These are phyloP conservation scores for Penicillium glabrum DNA, from an alignment of 2,329 filamentous ascomycete species.

Conservation along the genomic window DNA sequence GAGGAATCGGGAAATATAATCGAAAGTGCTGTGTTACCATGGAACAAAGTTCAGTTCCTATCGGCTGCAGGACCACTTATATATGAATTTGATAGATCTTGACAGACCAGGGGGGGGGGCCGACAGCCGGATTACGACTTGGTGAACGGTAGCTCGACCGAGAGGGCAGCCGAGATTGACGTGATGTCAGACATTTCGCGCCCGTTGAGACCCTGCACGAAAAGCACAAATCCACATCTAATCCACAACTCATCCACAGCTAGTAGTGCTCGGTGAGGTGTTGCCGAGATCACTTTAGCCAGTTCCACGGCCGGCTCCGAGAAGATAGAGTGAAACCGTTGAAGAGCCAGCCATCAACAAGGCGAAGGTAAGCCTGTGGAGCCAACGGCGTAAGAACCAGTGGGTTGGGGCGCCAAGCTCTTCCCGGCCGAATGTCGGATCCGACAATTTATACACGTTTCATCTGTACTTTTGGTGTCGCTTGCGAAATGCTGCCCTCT, in stretches of 20 bases:
- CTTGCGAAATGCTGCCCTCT: not conserved
- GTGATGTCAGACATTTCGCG: not conserved
- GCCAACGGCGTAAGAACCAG: not conserved
- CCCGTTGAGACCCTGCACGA: not conserved
- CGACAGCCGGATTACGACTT: conserved; percentile 8
- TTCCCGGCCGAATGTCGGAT: conserved; percentile 1
- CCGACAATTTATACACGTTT: not conserved
- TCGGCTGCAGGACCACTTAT: conserved; percentile 13
- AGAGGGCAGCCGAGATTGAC: not conserved
- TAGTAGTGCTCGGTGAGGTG: conserved; percentile 8
- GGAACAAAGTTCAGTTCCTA: conserved; percentile 8
- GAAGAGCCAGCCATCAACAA: not conserved
- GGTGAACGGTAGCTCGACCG: conserved; percentile 7
- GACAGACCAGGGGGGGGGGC: not conserved
- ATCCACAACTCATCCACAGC: not conserved
- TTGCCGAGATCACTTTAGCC: conserved; percentile 23
- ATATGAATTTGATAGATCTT: conserved; percentile 4
- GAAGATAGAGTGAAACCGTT: not conserved
- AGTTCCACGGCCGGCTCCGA: conserved; percentile 24
- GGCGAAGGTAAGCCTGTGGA: not conserved
- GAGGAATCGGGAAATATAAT: conserved; percentile 4
- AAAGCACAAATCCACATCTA: not conserved
- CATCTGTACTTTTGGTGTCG: not conserved
- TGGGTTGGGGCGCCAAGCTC: conserved; percentile 1
- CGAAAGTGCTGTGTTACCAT: conserved; percentile 5